phyloP scores from a whole-genome alignment of 2,329 filamentous ascomycete genomes.

The Coniochaeta sp. region DNA sequence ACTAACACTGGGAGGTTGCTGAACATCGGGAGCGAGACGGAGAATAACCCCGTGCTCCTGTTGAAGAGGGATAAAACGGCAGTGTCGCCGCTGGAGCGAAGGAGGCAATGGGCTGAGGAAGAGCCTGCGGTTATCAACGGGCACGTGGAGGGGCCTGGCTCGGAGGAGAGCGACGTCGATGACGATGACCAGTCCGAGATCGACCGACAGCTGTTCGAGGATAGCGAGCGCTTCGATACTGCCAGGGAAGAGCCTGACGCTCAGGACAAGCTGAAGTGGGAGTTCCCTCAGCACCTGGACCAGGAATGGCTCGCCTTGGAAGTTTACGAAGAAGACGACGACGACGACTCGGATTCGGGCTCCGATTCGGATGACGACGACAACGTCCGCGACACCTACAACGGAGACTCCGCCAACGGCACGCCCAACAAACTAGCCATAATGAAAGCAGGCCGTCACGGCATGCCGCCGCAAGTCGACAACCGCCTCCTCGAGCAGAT shows the following conservation, averaged over 20 bases:
- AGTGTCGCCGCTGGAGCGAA: slow-evolving; percentile 43
- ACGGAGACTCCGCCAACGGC: background rate
- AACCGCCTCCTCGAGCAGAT: slow-evolving; percentile 32
- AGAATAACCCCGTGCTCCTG: slow-evolving; percentile 66
- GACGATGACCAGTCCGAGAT: slow-evolving; percentile 34
- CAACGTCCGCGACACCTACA: slow-evolving; percentile 18
- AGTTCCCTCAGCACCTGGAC: slow-evolving; percentile 68
- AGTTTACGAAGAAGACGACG: slow-evolving; percentile 49
- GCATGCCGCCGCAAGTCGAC: slow-evolving; percentile 24
- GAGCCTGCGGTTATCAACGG: background rate
- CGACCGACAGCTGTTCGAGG: slow-evolving; percentile 36
- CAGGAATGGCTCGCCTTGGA: slow-evolving; percentile 90
- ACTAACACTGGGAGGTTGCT: slow-evolving; percentile 84
- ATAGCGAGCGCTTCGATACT: slow-evolving; percentile 17
- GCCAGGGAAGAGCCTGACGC: slow-evolving; percentile 5
- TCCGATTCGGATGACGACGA: slow-evolving; percentile 1
- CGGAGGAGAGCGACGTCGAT: slow-evolving; percentile 9
- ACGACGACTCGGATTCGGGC: slow-evolving; percentile 13
- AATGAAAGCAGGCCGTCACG: background rate
- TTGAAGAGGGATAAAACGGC: slow-evolving; percentile 66
- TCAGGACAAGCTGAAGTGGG: slow-evolving; percentile 34
- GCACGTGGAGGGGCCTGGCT: background rate
- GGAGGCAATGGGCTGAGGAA: slow-evolving; percentile 17
- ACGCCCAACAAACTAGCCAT: background rate
- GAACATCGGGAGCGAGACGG: slow-evolving; percentile 56